Percentiles rank a stretch among this genome's conserved stretches.
phyloP scores from a whole-genome alignment of 345 rosid species.

The Aquilaria malaccensis region DNA sequence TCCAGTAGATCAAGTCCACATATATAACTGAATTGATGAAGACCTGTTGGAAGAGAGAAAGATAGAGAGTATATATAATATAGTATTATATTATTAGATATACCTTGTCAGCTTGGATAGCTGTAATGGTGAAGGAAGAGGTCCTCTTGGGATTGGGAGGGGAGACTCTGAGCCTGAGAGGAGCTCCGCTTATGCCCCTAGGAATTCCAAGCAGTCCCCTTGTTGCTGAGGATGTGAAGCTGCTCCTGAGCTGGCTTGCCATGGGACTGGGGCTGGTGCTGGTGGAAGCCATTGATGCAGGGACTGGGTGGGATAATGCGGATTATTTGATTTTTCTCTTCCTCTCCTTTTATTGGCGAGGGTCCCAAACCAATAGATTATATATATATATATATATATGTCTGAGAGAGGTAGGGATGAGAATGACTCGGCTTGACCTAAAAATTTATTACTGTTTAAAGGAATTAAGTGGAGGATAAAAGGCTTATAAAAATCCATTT shows the following conservation, averaged over 20 bases:
- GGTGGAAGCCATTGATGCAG: constrained; percentile 37
- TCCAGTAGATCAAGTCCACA: too few relatives aligned
- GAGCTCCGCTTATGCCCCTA: constrained; percentile 56
- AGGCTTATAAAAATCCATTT: constrained; percentile 15
- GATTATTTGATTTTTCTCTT: constrained; percentile 7
- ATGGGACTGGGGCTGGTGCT: constrained; percentile 76
- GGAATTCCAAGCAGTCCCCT: constrained; percentile 36
- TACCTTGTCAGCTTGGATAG: constrained; percentile 74
- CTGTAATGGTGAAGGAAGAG: constrained; percentile 60
- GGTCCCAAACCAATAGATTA: background rate
- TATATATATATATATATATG: too few relatives aligned
- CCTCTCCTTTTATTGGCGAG: background rate
- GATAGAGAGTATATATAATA: too few relatives aligned
- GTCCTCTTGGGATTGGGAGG: constrained; percentile 46
- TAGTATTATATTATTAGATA: background rate
- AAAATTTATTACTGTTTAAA: background rate
- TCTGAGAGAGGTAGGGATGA: background rate
- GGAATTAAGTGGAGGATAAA: background rate
- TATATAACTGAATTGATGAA: background rate
- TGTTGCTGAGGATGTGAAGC: constrained; percentile 48
- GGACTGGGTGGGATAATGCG: constrained; percentile 10
- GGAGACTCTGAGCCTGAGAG: constrained; percentile 52
- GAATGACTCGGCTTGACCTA: constrained; percentile 1
- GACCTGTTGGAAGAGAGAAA: background rate
- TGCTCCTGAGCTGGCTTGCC: constrained; percentile 79